A percentile compares a stretch with the other conserved stretches of the same genome.
phyloP scores from a whole-genome alignment of 1,139 yeast species.

The Scheffersomyces cryptocercus region DNA sequence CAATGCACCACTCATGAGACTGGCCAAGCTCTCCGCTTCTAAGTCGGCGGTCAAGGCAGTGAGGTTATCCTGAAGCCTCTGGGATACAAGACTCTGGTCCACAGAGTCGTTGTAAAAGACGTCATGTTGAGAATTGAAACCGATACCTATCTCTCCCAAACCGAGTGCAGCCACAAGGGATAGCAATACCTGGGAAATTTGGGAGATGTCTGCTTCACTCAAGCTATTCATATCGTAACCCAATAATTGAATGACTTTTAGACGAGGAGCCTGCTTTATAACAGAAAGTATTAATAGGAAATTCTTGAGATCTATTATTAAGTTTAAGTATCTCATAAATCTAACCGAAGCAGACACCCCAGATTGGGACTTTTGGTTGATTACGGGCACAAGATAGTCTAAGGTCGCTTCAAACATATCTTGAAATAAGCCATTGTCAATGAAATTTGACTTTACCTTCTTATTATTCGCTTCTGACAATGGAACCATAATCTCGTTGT shows the following conservation, averaged over 20 bases:
- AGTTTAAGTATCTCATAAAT: constrained; percentile 17
- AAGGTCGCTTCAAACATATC: background rate
- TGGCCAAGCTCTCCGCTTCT: constrained; percentile 29
- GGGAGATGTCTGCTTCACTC: constrained; percentile 6
- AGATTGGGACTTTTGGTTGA: background rate
- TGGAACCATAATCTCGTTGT: constrained; percentile 16
- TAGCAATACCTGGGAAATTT: constrained; percentile 20
- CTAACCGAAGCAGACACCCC: background rate
- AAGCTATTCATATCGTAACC: constrained; percentile 20
- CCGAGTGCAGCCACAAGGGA: constrained; percentile 25
- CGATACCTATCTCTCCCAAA: constrained; percentile 31
- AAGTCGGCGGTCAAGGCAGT: constrained; percentile 23
- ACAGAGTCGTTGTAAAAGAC: constrained; percentile 21
- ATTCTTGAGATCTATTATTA: constrained; percentile 31
- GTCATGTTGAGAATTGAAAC: constrained; percentile 24
- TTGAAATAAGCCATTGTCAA: background rate
- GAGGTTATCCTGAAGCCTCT: constrained; percentile 15
- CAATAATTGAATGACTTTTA: constrained; percentile 23
- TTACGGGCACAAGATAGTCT: background rate
- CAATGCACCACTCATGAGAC: constrained; percentile 25
- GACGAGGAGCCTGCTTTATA: constrained; percentile 22
- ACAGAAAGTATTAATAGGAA: constrained; percentile 30
- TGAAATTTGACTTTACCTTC: background rate
- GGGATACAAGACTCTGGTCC: constrained; percentile 8
- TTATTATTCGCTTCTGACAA: constrained; percentile 10